Base-by-base conservation (phyloP, 306 rosid genomes). In the Benincasa hispida region DNA sequence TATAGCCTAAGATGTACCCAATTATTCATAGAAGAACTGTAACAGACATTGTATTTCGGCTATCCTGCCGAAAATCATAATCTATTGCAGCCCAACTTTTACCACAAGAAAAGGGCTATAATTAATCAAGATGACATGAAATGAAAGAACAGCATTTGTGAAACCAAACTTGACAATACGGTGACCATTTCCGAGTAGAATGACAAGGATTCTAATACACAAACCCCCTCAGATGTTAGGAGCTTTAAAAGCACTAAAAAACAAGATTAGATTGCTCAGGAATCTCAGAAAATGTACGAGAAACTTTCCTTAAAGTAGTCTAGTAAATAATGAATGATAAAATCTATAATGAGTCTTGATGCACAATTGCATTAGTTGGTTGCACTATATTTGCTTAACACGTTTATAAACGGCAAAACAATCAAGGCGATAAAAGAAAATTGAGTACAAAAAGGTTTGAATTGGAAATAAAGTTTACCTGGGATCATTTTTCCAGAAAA, bases 401-500 rank as follows among this genome's bases (percentile, higher is more conserved):
- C 35, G 35, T 59, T 25, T 25, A 59, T 12, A 13, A 14, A 30
- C 66, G 24, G 28, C 10, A 28, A 59, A 32, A 25, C 24, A 17
- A 19, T n/a, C 14, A 32, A 30, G 11, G 32, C 8, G 21, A 28
- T 32, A 6, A 62, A 62, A 62, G 32, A 24, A 32, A 56, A 56
- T 0, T 8, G 69, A 25, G 69, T 3, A 62, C 25, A 41, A 65
- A 41, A 66, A 5, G 76, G 13, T 72, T 72, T 27, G 59, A 11
- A 45, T 8, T 12, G 78, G 63, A 58, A 39, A 72, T 25, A 76
- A 50, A 78, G 72, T 82, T 79, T 74, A 93, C 98, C 97, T 67
- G 90, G 37, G 62, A 93, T 76, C 34, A 82, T 85, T 83, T 86
- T 88, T 77, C 98, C 98, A 34, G 94, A 79, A 83, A 82, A 90